phyloP scores from a whole-genome alignment of 1,284 basidiomycete species.

The Leccinum pallidistipes region DNA sequence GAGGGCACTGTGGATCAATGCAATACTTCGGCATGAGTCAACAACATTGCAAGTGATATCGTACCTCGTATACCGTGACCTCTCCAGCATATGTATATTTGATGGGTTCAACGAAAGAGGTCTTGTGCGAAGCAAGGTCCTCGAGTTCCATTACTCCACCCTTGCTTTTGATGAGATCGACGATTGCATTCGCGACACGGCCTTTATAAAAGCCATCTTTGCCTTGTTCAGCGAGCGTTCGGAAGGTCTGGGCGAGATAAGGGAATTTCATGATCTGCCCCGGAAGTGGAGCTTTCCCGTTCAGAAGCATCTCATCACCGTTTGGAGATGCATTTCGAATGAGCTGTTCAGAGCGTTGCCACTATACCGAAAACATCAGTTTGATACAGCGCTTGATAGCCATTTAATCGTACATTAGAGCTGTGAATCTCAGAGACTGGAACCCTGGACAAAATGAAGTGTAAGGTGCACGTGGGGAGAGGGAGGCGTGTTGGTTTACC shows the following conservation, averaged over 20 bases:
- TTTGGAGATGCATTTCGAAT: conserved; percentile 84
- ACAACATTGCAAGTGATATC: conserved; percentile 19
- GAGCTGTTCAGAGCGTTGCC: conserved; percentile 72
- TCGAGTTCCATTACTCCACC: conserved; percentile 91
- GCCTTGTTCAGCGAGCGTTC: conserved; percentile 75
- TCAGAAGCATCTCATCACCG: conserved; percentile 80
- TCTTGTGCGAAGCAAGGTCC: conserved; percentile 81
- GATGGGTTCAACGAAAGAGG: conserved; percentile 86
- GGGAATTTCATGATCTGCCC: conserved; percentile 80
- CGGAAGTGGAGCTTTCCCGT: conserved; percentile 76
- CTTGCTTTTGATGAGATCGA: conserved; percentile 77
- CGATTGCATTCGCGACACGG: conserved; percentile 84
- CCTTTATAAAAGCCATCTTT: conserved; percentile 94
- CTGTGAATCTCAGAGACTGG: conserved; percentile 82
- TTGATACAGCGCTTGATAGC: neutral
- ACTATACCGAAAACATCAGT: conserved; percentile 45
- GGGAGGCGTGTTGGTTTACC: conserved; percentile 44
- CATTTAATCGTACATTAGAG: conserved; percentile 45
- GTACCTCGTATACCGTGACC: conserved; percentile 83
- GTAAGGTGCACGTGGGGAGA: conserved; percentile 11
- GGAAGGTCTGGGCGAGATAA: conserved; percentile 83
- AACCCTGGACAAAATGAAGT: conserved; percentile 43
- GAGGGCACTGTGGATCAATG: conserved; percentile 66
- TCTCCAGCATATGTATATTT: conserved; percentile 84
- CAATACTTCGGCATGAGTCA: neutral